Evolutionary conservation across 2,329 filamentous ascomycete genomes (phyloP).

Genomic region (Trichoderma atroviride): DNA sequence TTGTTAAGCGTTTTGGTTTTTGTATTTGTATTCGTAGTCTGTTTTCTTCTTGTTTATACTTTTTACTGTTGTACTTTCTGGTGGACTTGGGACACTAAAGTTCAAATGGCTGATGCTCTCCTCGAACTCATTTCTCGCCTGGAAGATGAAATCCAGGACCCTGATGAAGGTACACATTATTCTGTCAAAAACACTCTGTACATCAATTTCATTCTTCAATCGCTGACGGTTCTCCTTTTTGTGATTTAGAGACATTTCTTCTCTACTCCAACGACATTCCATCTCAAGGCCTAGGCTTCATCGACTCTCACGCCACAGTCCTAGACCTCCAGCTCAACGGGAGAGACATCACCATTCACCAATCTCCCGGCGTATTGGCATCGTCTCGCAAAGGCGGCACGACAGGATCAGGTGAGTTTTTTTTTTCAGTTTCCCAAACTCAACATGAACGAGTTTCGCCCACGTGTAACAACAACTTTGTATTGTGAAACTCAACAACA

Average conservation of each 20-base stretch:
- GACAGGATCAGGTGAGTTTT: conserved; percentile 52
- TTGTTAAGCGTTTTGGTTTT: background rate
- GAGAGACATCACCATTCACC: conserved; percentile 73
- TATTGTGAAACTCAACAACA: background rate
- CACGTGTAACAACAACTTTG: background rate
- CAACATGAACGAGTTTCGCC: background rate
- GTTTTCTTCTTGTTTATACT: background rate
- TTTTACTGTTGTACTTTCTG: background rate
- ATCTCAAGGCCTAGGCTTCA: conserved; percentile 79
- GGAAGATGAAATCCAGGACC: conserved; percentile 50
- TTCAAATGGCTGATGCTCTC: background rate
- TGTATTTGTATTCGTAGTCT: background rate
- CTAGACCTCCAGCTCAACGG: conserved; percentile 70
- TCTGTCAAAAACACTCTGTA: too few relatives aligned
- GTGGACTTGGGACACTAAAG: background rate
- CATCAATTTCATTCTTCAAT: background rate
- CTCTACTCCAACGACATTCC: conserved; percentile 78
- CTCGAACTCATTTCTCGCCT: conserved; percentile 38
- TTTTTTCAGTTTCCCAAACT: background rate
- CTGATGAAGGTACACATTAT: conserved; percentile 54
- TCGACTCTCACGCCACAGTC: conserved; percentile 68
- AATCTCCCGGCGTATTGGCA: conserved; percentile 80
- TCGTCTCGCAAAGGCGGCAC: conserved; percentile 69
- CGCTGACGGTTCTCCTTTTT: background rate
- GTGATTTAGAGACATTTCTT: conserved; percentile 74